Evolutionary conservation across 2,329 filamentous ascomycete genomes (phyloP).

Genomic region (Colletotrichum sp.): DNA sequence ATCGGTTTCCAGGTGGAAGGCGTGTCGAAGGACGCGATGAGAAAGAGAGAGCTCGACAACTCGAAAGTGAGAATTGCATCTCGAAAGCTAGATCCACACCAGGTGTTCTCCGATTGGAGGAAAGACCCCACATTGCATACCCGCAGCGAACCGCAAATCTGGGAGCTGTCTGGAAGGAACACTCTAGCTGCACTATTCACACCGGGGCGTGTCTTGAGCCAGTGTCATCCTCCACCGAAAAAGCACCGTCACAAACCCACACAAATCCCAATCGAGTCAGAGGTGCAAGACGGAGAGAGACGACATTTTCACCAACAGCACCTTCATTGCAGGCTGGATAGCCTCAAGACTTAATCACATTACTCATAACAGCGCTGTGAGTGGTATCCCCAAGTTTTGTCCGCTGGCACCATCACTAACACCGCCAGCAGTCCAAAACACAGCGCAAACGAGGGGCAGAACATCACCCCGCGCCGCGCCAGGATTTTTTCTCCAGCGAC

Average conservation of each 20-base stretch:
- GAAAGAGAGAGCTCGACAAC: neutral
- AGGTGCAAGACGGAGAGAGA: neutral
- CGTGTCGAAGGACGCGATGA: neutral
- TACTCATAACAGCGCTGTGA: neutral
- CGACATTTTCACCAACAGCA: neutral
- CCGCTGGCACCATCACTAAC: neutral
- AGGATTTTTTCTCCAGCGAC: neutral
- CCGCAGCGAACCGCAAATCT: neutral
- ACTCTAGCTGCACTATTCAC: too few relatives aligned
- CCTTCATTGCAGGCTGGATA: neutral
- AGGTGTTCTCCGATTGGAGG: neutral
- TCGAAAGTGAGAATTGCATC: constrained; percentile 8
- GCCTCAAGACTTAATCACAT: neutral
- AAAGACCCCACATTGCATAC: too few relatives aligned
- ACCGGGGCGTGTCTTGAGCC: too few relatives aligned
- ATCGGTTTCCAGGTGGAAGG: neutral
- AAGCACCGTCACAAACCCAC: neutral
- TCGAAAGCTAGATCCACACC: neutral
- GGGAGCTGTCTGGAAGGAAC: neutral
- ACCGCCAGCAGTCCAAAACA: neutral
- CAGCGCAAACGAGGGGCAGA: constrained; percentile 11
- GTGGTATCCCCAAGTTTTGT: fast-evolving
- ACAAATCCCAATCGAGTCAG: constrained; percentile 9
- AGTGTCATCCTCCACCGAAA: neutral
- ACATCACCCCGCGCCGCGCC: constrained; percentile 8